Evolutionary conservation across 1,284 basidiomycete species (phyloP), one percentile per base, ranked within the genome.

Genomic region (Pterulicium gracile): DNA sequence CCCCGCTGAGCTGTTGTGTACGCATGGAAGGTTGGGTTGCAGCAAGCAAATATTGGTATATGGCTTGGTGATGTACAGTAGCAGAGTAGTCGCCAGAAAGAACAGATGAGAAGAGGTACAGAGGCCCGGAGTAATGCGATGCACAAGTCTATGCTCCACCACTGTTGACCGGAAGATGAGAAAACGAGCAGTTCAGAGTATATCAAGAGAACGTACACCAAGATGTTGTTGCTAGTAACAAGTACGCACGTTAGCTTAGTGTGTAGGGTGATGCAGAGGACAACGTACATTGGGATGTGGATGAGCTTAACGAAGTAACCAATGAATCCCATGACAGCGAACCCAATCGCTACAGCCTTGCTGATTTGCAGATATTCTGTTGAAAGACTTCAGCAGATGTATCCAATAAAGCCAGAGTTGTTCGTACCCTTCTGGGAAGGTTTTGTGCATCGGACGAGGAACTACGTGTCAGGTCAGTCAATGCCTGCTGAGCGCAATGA

Each of bases 311-410:
- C 91, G 60, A 95, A 84, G 69, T 92, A 95, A 10, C 91, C 91
- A 63, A 95, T 93, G 74, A 94, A 90, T n/a, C 93, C 93, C 91
- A 96, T 96, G 55, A 97, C 88, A 46, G 81, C 88, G 59, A 97
- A 97, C 15, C 93, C 93, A 53, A 96, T 83, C 2, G 90, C 90
- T 49, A 97, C 89, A 41, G 93, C 93, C 61, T 82, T 83, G 69
- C 84, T 95, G 55, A 97, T 93, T 63, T 94, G 90, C 45, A 79
- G 58, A 66, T 91, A 97, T 63, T 97, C 93, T 96, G 61, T n/a
- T 51, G 7, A n/a, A 42, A 34, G 40, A 45, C 42, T 22, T 47
- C 24, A 49, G 24, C n/a, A 45, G 18, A 42, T 22, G 47, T 46
- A 35, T 46, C 24, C 43, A 49, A 49, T 44, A 14, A 23, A 41